Evolutionary conservation across 2,329 filamentous ascomycete genomes (phyloP).

Genomic region (Rhynchosporium agropyri): DNA sequence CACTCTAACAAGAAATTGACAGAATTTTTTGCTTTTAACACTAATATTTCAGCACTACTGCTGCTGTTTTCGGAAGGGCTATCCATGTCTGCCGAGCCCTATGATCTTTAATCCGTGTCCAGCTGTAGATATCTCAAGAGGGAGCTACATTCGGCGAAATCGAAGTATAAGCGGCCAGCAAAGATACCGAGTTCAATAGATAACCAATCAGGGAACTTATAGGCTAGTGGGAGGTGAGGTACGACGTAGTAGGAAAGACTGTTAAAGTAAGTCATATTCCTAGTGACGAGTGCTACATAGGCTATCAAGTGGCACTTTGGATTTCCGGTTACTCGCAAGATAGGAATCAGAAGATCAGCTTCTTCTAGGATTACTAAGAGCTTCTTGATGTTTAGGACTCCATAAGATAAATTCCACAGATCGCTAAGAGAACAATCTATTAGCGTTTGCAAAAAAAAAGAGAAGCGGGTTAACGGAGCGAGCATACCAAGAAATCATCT

Average conservation of each 20-base stretch:
- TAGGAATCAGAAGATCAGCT: slow-evolving; percentile 55
- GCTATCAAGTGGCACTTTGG: slow-evolving; percentile 50
- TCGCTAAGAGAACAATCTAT: slow-evolving; percentile 49
- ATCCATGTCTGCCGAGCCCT: background rate
- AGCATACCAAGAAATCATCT: slow-evolving; percentile 47
- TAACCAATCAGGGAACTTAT: slow-evolving; percentile 55
- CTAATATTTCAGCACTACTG: background rate
- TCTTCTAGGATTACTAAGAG: slow-evolving; percentile 65
- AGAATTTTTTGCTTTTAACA: slow-evolving; percentile 43
- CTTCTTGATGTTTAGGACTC: slow-evolving; percentile 48
- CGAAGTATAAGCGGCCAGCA: slow-evolving; percentile 62
- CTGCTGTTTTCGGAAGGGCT: background rate
- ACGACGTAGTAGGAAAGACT: slow-evolving; percentile 54
- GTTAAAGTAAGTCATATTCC: slow-evolving; percentile 62
- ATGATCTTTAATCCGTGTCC: background rate
- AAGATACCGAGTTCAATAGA: slow-evolving; percentile 61
- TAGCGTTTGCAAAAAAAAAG: slow-evolving; percentile 11
- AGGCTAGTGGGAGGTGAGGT: slow-evolving; percentile 48
- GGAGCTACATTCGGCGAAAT: slow-evolving; percentile 49
- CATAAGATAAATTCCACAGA: slow-evolving; percentile 65
- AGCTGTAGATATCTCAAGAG: slow-evolving; percentile 44
- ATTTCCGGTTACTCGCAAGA: slow-evolving; percentile 40
- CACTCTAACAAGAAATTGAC: slow-evolving; percentile 58
- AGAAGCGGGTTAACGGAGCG: slow-evolving; percentile 2
- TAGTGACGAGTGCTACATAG: slow-evolving; percentile 63